These are phyloP conservation scores for Aspergillus puulaauensis DNA, from an alignment of 2,329 filamentous ascomycete species.

Conservation along the genomic window DNA sequence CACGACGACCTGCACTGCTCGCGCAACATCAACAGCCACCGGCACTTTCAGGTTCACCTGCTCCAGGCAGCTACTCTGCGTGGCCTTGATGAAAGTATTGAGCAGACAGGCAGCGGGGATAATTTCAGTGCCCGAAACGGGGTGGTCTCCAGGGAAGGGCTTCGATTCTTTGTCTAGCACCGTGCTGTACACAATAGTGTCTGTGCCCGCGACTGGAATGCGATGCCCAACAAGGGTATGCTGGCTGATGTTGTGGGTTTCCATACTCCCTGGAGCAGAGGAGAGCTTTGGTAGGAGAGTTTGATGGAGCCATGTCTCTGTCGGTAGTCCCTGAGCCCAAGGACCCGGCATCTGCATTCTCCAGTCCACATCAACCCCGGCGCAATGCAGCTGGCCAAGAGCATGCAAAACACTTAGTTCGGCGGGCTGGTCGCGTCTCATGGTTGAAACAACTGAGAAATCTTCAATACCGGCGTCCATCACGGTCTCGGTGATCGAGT, in stretches of 20 bases:
- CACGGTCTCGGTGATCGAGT: conserved; percentile 45
- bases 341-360: background rate
- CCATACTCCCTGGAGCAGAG: background rate
- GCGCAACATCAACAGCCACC: conserved; percentile 33
- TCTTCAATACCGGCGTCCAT: conserved; percentile 32
- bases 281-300: background rate
- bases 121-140: conserved; percentile 44
- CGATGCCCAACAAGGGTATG: conserved; percentile 38
- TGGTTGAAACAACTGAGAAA: conserved; percentile 30
- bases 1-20: conserved; percentile 40
- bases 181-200: conserved; percentile 35
- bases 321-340: background rate
- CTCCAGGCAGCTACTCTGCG: conserved; percentile 25
- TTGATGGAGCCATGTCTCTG: background rate
- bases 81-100: conserved; percentile 41
- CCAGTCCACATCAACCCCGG: conserved; percentile 33
- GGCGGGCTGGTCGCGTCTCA: conserved; percentile 29
- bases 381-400: conserved; percentile 30
- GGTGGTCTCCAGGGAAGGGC: conserved; percentile 44
- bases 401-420: conserved; percentile 27
- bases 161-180: conserved; percentile 38
- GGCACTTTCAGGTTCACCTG: conserved; percentile 36
- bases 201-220: conserved; percentile 27
- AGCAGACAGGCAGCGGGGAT: conserved; percentile 44
- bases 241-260: background rate